Percentiles rank a stretch among this genome's conserved stretches.
phyloP scores from a whole-genome alignment of 2,329 filamentous ascomycete genomes.

The Epichloe brachyelytri region DNA sequence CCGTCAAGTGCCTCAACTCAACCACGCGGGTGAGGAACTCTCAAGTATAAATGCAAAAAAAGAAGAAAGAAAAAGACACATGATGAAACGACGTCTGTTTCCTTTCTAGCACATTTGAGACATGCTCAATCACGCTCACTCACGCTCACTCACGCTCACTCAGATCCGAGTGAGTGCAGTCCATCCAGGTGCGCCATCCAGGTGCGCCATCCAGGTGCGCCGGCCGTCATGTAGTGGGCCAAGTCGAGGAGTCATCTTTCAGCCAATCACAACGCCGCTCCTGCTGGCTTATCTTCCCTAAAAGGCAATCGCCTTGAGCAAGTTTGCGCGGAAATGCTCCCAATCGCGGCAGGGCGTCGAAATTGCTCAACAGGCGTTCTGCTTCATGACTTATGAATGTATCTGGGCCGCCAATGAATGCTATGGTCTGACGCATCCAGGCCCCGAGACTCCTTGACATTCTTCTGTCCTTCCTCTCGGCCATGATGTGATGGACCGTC shows the following conservation, averaged over 20 bases:
- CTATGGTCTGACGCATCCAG: too few relatives aligned
- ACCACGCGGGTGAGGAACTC: background rate
- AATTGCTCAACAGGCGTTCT: too few relatives aligned
- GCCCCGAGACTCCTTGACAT: too few relatives aligned
- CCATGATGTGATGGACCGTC: too few relatives aligned
- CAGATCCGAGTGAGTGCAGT: background rate
- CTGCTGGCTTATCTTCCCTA: conserved; percentile 11
- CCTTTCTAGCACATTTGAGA: background rate
- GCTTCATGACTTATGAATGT: too few relatives aligned
- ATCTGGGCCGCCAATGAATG: too few relatives aligned
- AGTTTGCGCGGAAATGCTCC: conserved; percentile 22
- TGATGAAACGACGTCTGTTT: background rate
- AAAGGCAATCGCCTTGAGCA: conserved; percentile 20
- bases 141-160: conserved; percentile 3
- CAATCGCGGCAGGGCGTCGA: conserved; percentile 1
- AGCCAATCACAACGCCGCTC: conserved; percentile 18
- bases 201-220: conserved; percentile 5
- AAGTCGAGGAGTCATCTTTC: background rate
- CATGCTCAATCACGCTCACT: conserved; percentile 4
- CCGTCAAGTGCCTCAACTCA: background rate
- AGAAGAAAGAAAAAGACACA: background rate
- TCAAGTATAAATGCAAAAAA: background rate
- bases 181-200: conserved; percentile 5
- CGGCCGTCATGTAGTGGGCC: background rate
- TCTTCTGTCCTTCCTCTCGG: too few relatives aligned